Conservation (phyloP, 2,329 filamentous ascomycete genomes). For the Lasiodiplodia theobromae region DNA sequence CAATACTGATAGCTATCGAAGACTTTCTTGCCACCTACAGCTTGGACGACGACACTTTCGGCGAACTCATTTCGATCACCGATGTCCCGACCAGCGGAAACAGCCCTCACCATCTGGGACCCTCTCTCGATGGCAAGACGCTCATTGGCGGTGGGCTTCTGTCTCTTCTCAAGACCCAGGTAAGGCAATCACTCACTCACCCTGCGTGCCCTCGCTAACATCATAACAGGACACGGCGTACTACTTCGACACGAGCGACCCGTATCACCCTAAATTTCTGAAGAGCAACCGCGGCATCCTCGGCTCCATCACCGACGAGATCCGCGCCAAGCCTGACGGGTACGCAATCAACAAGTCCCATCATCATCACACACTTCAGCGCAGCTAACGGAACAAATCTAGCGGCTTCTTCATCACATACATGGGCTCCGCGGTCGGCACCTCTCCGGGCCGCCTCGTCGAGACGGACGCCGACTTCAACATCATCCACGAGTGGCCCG, state of each 20-base stretch:
- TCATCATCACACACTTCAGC: too few species aligned
- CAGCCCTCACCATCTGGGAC: constrained; percentile 65
- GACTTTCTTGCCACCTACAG: constrained; percentile 66
- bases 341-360: too few species aligned
- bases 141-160: constrained; percentile 65
- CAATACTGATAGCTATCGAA: background rate
- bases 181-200: constrained; percentile 28
- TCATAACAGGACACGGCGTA: constrained; percentile 63
- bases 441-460: constrained; percentile 65
- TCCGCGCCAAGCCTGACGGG: constrained; percentile 67
- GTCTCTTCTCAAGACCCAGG: constrained; percentile 64
- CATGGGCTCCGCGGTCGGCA: constrained; percentile 67
- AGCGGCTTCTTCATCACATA: constrained; percentile 68
- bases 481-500: constrained; percentile 69
- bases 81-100: constrained; percentile 68
- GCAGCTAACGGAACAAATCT: too few species aligned
- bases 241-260: constrained; percentile 62
- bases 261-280: constrained; percentile 64
- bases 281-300: constrained; percentile 68
- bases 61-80: constrained; percentile 64
- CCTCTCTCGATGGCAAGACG: constrained; percentile 64
- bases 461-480: constrained; percentile 67
- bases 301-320: constrained; percentile 60
- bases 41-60: constrained; percentile 69
- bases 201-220: constrained; percentile 10